These are phyloP conservation scores for Epichloe bromicola DNA, from an alignment of 2,329 filamentous ascomycete genomes.

Conservation along the genomic window DNA sequence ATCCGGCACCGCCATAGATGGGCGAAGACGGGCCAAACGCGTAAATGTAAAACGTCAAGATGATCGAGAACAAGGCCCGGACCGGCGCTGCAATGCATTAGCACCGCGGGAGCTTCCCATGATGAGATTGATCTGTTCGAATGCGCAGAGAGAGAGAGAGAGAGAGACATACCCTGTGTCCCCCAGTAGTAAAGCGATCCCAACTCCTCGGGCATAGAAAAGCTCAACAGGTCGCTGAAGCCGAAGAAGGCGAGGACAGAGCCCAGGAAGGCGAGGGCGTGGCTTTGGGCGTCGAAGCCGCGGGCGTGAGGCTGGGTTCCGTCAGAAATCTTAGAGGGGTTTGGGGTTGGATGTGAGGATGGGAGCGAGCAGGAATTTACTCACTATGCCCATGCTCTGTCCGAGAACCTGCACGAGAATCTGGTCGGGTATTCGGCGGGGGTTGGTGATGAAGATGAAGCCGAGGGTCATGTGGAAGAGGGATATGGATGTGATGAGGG, in stretches of 20 bases:
- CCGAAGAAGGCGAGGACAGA: conserved; percentile 50
- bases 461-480: conserved; percentile 76
- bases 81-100: conserved; percentile 36
- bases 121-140: too few relatives aligned
- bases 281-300: conserved; percentile 53
- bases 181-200: conserved; percentile 51
- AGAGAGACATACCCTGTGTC: conserved; percentile 45
- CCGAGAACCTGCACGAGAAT: conserved; percentile 70
- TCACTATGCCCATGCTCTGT: conserved; percentile 70
- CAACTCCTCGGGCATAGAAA: conserved; percentile 57
- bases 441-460: conserved; percentile 70
- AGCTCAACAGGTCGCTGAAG: conserved; percentile 49
- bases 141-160: conserved; percentile 34
- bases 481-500: conserved; percentile 68
- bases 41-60: conserved; percentile 51
- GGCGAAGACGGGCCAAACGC: conserved; percentile 41
- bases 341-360: neutral
- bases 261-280: conserved; percentile 62
- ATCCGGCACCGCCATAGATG: conserved; percentile 23
- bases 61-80: conserved; percentile 51
- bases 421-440: conserved; percentile 61
- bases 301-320: conserved; percentile 45
- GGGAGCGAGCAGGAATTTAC: conserved; percentile 10
- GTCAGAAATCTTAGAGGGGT: neutral
- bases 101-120: too few relatives aligned